Base-by-base conservation (phyloP, 495 filamentous ascomycete genomes). In the Aspergillus baeticus region DNA sequence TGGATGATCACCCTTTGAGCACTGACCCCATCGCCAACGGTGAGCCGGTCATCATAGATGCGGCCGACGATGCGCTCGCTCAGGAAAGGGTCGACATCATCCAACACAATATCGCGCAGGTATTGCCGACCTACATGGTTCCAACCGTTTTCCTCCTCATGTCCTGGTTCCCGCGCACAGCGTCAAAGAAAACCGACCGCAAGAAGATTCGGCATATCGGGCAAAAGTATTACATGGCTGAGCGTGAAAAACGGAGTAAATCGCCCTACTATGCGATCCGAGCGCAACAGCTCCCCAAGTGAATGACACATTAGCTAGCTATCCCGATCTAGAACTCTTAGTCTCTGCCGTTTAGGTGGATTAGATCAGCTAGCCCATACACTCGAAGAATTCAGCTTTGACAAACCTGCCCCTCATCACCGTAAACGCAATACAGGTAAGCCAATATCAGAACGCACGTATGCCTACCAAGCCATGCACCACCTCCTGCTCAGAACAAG, bases 101-200 rank as follows among this genome's bases (percentile, higher is more conserved):
- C 29, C 26, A 35, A 8, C 48, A 53, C 1, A 57, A 47, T 2
- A 56, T 68, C 17, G 17, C 48, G 3, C 11, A 62, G 21, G 60
- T 5, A 4, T 38, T 71, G 43, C 69, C 67, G 0, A 23, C n/a
- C 3, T 60, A 69, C 42, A 64, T 64, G 37, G 42, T 65, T 1
- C 67, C 69, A 5, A 51, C 54, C 5, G 26, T 68, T 21, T 69
- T 65, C 36, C 20, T 69, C 3, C 60, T 65, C 3, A 41, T 71
- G 31, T 58, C 63, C 31, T 51, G 57, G 15, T 63, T 81, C 49
- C 80, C 80, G 2, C 59, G 71, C 8, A 76, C 70, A 0, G 66
- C 58, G 20, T 77, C 74, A 0, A 77, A 72, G 15, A 81, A 83
- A 60, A 64, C 69, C 0, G 73, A 81, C 57, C 64, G 75, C 4